Percentiles rank a stretch among this genome's conserved stretches.
These are phyloP conservation scores for Limonium bicolor DNA, from an alignment of 148 eudicot genomes.

Conservation along the genomic window DNA sequence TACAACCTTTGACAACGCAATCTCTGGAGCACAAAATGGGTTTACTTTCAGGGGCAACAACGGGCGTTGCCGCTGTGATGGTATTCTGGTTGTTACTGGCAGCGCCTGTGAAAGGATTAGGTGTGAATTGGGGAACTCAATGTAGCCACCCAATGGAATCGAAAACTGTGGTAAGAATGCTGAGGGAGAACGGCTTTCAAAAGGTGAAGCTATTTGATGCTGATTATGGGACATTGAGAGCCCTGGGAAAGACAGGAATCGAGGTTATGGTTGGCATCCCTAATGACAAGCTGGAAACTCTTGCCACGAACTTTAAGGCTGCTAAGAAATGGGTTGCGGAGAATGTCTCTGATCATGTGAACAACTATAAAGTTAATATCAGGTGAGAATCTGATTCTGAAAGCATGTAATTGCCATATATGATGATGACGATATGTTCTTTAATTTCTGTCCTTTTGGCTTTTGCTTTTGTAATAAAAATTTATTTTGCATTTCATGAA, in stretches of 20 bases:
- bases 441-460: too few relatives aligned
- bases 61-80: too few relatives aligned
- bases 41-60: too few relatives aligned
- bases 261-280: slow-evolving; percentile 99
- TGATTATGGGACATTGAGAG: slow-evolving; percentile 51
- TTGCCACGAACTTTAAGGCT: slow-evolving; percentile 63
- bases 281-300: slow-evolving; percentile 66
- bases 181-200: slow-evolving; percentile 66
- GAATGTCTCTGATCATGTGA: slow-evolving; percentile 56
- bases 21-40: too few relatives aligned
- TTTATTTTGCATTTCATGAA: too few relatives aligned
- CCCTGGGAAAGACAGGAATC: slow-evolving; percentile 54
- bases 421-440: too few relatives aligned
- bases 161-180: slow-evolving; percentile 49
- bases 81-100: too few relatives aligned
- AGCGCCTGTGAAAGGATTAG: too few relatives aligned
- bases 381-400: too few relatives aligned
- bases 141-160: slow-evolving; percentile 61
- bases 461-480: too few relatives aligned
- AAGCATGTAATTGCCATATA: too few relatives aligned
- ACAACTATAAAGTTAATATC: slow-evolving; percentile 45
- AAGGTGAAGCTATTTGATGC: slow-evolving; percentile 93
- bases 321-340: slow-evolving; percentile 88
- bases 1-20: too few relatives aligned
- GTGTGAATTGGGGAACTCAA: slow-evolving; percentile 86